Conservation (phyloP, 441 rosid genomes). For the Adansonia gregorii region DNA sequence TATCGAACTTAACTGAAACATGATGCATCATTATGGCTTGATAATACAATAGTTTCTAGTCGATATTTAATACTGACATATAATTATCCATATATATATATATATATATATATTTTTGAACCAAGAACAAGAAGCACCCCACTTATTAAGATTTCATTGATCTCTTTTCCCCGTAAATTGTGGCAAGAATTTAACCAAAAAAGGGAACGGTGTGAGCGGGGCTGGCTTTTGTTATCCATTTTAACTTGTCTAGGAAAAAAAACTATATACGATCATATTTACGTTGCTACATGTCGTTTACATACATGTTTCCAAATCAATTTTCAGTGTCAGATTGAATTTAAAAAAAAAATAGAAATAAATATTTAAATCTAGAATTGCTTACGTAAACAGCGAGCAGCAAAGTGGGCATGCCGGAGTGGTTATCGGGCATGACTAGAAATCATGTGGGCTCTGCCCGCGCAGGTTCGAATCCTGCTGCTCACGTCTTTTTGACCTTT, state of each 20-base stretch:
- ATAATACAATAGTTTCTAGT: not conserved
- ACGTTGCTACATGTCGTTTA: not conserved
- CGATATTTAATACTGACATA: not conserved
- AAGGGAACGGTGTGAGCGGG: too few species aligned
- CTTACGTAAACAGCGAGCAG: too few species aligned
- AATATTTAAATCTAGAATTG: too few species aligned
- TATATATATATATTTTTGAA: too few species aligned
- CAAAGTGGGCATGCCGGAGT: constrained; percentile 47
- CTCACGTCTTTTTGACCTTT: not conserved
- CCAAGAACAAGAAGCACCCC: too few species aligned
- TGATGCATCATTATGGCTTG: not conserved
- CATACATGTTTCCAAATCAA: not conserved
- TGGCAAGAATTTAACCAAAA: not conserved
- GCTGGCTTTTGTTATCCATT: not conserved
- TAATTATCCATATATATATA: too few species aligned
- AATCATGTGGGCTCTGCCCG: constrained; percentile 93
- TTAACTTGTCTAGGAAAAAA: not conserved
- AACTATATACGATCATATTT: too few species aligned
- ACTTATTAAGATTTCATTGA: too few species aligned
- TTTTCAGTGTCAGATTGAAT: not conserved
- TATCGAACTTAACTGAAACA: not conserved
- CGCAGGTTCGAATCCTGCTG: constrained; percentile 88
- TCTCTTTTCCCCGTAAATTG: not conserved
- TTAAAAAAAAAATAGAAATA: too few species aligned
- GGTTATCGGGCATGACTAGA: constrained; percentile 85